phyloP scores from a whole-genome alignment of 2,329 filamentous ascomycete species.

The Alternaria sp. region DNA sequence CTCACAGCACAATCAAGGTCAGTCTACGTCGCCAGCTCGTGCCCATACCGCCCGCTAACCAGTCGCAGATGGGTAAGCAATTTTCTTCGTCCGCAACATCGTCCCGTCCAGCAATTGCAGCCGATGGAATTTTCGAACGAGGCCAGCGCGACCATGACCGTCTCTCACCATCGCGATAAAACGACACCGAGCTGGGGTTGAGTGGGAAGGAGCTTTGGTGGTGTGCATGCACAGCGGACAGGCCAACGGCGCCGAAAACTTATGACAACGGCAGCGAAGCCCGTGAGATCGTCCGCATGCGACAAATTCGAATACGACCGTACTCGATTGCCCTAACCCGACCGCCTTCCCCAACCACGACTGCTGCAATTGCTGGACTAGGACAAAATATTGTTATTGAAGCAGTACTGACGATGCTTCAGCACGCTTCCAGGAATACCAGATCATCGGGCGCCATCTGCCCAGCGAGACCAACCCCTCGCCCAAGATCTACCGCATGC shows the following conservation, averaged over 20 bases:
- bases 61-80: constrained; percentile 67
- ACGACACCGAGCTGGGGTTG: background rate
- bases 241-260: background rate
- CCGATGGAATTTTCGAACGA: constrained; percentile 28
- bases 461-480: constrained; percentile 96
- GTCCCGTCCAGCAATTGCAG: constrained; percentile 43
- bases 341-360: background rate
- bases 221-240: background rate
- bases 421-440: constrained; percentile 99
- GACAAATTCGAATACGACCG: background rate
- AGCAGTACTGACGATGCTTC: constrained; percentile 45
- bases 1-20: constrained; percentile 63
- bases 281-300: constrained; percentile 1
- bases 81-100: constrained; percentile 26
- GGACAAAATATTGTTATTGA: background rate
- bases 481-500: constrained; percentile 99
- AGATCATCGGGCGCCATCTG: constrained; percentile 99
- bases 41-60: constrained; percentile 34
- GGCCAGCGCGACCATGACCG: constrained; percentile 18
- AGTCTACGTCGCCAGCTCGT: constrained; percentile 31
- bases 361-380: constrained; percentile 40
- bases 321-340: background rate
- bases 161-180: constrained; percentile 6
- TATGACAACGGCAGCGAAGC: background rate
- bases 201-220: background rate